Percentiles rank a stretch among this genome's conserved stretches.
Evolutionary conservation across 768 basidiomycete genomes (phyloP).

Genomic region (Termitomyces sp.): DNA sequence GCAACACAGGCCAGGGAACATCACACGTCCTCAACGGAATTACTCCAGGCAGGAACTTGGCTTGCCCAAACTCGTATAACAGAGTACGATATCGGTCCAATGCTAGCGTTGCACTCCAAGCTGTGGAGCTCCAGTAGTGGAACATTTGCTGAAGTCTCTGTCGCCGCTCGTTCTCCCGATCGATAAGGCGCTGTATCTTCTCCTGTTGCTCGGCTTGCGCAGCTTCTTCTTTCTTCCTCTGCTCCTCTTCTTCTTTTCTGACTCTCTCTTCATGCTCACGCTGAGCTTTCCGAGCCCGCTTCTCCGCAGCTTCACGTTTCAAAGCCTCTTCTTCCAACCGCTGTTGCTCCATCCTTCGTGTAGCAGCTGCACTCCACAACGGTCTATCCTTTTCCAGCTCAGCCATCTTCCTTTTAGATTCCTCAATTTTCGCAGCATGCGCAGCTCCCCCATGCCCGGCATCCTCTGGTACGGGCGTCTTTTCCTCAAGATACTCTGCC

Average conservation of each 20-base stretch:
- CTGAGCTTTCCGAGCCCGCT: constrained; percentile 15
- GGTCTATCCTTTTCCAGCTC: constrained; percentile 62
- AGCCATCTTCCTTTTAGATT: constrained; percentile 61
- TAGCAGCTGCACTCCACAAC: constrained; percentile 52
- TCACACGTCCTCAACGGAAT: constrained; percentile 52
- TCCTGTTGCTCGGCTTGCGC: constrained; percentile 10
- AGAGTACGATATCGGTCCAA: constrained; percentile 63
- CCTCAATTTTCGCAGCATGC: constrained; percentile 42
- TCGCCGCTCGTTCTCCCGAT: constrained; percentile 30
- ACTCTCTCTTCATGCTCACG: constrained; percentile 21
- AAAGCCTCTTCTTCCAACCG: constrained; percentile 31
- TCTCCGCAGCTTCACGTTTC: constrained; percentile 17
- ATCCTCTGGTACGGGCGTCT: constrained; percentile 12
- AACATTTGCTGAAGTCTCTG: constrained; percentile 37
- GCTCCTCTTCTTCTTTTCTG: constrained; percentile 16
- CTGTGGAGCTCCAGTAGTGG: constrained; percentile 51
- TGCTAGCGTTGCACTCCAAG: constrained; percentile 62
- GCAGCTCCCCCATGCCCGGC: constrained; percentile 26
- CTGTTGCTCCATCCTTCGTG: constrained; percentile 37
- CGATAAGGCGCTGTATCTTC: constrained; percentile 16
- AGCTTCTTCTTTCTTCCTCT: constrained; percentile 15
- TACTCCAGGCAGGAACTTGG: constrained; percentile 46
- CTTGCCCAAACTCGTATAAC: constrained; percentile 56
- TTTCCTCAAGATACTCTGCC: constrained; percentile 10
- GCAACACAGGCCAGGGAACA: constrained; percentile 77